Evolutionary conservation across 805 yeast species (phyloP).

Genomic region (Hanseniaspora valbyensis): DNA sequence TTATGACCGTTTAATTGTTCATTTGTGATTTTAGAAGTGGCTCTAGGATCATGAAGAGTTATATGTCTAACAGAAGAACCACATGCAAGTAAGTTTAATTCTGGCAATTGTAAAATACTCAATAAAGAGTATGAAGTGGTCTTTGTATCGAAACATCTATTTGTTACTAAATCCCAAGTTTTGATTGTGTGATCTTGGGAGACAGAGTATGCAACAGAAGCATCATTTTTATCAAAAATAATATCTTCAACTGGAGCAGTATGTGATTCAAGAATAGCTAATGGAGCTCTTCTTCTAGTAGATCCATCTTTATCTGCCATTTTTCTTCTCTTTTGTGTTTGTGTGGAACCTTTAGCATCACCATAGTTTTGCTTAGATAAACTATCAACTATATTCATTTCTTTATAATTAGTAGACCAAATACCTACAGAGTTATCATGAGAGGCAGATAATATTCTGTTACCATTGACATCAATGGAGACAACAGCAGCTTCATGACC

Average conservation of each 20-base stretch:
- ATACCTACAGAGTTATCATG: constrained; percentile 69
- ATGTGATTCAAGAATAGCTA: constrained; percentile 71
- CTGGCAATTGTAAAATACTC: constrained; percentile 58
- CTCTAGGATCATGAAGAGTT: constrained; percentile 83
- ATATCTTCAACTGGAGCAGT: constrained; percentile 79
- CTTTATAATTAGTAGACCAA: constrained; percentile 83
- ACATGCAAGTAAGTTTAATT: constrained; percentile 62
- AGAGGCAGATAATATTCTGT: constrained; percentile 71
- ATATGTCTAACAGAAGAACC: constrained; percentile 99
- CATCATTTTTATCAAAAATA: constrained; percentile 58
- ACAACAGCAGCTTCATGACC: constrained; percentile 89
- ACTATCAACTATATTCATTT: constrained; percentile 56
- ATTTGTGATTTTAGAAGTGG: constrained; percentile 49
- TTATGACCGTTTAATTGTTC: constrained; percentile 80
- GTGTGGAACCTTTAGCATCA: constrained; percentile 48
- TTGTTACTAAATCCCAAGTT: constrained; percentile 92
- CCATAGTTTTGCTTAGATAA: constrained; percentile 27
- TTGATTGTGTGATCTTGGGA: constrained; percentile 91
- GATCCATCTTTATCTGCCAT: constrained; percentile 66
- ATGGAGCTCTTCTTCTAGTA: constrained; percentile 70
- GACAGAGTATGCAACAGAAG: constrained; percentile 81
- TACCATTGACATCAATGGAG: constrained; percentile 50
- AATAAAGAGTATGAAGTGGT: constrained; percentile 76
- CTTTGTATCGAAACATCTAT: constrained; percentile 75
- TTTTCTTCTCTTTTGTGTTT: constrained; percentile 80